Percentiles rank a stretch among this genome's conserved stretches.
Evolutionary conservation across 2,329 filamentous ascomycete genomes (phyloP).

Genomic region (Nigrospora osmanthi): DNA sequence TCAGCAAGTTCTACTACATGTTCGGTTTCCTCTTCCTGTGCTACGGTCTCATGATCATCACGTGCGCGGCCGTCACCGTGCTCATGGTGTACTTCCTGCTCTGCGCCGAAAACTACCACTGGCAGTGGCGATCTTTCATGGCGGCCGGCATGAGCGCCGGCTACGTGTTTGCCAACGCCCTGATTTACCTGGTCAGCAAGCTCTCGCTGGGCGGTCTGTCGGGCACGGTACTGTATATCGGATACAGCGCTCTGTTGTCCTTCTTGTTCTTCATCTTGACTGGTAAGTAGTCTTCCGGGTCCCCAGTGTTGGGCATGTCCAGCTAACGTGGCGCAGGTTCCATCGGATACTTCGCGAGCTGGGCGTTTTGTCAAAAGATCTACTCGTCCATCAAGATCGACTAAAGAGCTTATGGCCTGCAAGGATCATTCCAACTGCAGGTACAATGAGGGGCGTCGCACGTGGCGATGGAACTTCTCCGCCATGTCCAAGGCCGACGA

Average conservation of each 20-base stretch:
- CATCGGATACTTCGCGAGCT: slow-evolving; percentile 92
- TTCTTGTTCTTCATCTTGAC: slow-evolving; percentile 91
- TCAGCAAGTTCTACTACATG: slow-evolving; percentile 99
- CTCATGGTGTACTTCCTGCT: slow-evolving; percentile 94
- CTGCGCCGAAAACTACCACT: slow-evolving; percentile 95
- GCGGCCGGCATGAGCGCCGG: slow-evolving; percentile 83
- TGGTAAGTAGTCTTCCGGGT: slow-evolving; percentile 53
- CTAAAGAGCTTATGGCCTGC: slow-evolving; percentile 28
- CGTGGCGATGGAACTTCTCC: too few relatives aligned
- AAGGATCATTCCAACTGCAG: too few relatives aligned
- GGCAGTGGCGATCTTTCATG: slow-evolving; percentile 95
- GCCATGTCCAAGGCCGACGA: too few relatives aligned
- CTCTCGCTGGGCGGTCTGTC: slow-evolving; percentile 78
- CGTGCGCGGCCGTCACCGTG: slow-evolving; percentile 84
- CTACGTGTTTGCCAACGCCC: slow-evolving; percentile 86
- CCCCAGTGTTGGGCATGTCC: too few relatives aligned
- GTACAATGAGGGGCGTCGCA: too few relatives aligned
- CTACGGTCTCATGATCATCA: slow-evolving; percentile 96
- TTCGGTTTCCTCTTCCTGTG: slow-evolving; percentile 98
- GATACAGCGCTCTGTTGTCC: slow-evolving; percentile 83
- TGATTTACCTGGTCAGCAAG: slow-evolving; percentile 87
- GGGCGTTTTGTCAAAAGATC: slow-evolving; percentile 89
- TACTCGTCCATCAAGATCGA: slow-evolving; percentile 99
- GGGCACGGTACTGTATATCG: slow-evolving; percentile 84
- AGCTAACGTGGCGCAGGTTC: slow-evolving; percentile 51